Base-by-base conservation (phyloP, 2,329 filamentous ascomycete genomes). In the Aspergillus alliaceus region DNA sequence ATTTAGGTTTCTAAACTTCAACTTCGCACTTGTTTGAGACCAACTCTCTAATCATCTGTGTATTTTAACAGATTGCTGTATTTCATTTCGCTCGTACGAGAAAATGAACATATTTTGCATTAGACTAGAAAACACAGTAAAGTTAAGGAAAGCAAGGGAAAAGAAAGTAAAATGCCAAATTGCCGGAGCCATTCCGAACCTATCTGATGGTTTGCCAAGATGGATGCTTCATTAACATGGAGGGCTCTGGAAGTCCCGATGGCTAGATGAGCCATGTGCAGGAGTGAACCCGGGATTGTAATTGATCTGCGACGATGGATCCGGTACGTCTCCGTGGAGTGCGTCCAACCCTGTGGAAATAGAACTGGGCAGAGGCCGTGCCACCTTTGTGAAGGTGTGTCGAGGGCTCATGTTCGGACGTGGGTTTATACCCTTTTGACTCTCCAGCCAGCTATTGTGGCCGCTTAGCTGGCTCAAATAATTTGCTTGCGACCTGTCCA, bases 381-480 rank as follows among this genome's bases (percentile, higher is more conserved):
- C 59, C 11, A 64, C 27, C 29, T 53, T 57, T n/a, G 60, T 58
- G 46, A 68, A 67, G 9, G 69, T 58, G 31, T 67, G 63, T 37
- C 65, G 51, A 15, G 54, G 31, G 35, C 47, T 54, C 34, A 54
- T n/a, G 22, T 48, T 48, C 34, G 64, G 49, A 12, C 66, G 69
- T 18, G 58, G 63, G 34, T 68, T 66, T 18, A 66, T 7, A 40
- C 58, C 63, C 39, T 67, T 67, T 50, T 66, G 65, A 37, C 53
- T 61, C 15, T 73, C 69, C 14, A 67, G 35, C 72, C 72, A 75
- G 29, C 62, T 63, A 48, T 46, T 51, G 34, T 72, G 67, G 18
- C 63, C 60, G 50, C 64, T 65, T 20, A 68, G 47, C 27, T 69
- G 70, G 42, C 57, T 49, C 27, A 71, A 68, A 48, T 69, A 72